phyloP scores from a whole-genome alignment of 768 basidiomycete genomes.

The Pisolithus tinctorius region DNA sequence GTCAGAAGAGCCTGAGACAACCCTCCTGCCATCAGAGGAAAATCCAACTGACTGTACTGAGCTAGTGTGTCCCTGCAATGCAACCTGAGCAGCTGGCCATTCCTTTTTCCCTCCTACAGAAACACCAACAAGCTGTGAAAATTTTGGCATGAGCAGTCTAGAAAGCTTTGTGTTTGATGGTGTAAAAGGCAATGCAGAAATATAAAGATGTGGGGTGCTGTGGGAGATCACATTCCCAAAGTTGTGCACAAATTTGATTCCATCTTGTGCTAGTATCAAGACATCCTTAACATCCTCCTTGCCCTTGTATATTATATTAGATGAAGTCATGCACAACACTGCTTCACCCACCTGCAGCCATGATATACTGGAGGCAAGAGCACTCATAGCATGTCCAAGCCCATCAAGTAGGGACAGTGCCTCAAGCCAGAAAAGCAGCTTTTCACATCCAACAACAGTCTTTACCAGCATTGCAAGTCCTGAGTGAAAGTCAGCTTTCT shows the following conservation, averaged over 20 bases:
- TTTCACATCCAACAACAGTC: conserved; percentile 11
- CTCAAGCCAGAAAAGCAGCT: conserved; percentile 34
- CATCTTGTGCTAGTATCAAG: no score
- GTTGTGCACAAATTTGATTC: conserved; percentile 19
- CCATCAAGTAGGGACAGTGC: conserved; percentile 18
- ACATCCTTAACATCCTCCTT: no score
- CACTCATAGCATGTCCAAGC: background rate
- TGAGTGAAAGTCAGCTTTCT: conserved; percentile 3
- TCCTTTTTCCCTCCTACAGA: background rate
- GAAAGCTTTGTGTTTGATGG: conserved; percentile 20
- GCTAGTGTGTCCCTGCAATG: no score
- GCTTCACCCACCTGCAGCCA: background rate
- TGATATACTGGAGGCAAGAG: background rate
- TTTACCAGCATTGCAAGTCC: background rate
- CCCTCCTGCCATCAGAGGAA: no score
- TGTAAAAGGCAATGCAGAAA: conserved; percentile 33
- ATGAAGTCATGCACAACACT: conserved; percentile 1
- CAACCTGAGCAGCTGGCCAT: conserved; percentile 9
- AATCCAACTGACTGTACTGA: no score
- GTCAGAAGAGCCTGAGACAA: no score
- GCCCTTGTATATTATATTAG: no score
- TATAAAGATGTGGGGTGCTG: conserved; percentile 32
- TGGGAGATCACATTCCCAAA: conserved; percentile 24
- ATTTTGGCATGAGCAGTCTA: background rate
- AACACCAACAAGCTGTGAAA: background rate